These are phyloP conservation scores for Nicotiana otophora DNA, from an alignment of 257 asterid species.

Conservation along the genomic window DNA sequence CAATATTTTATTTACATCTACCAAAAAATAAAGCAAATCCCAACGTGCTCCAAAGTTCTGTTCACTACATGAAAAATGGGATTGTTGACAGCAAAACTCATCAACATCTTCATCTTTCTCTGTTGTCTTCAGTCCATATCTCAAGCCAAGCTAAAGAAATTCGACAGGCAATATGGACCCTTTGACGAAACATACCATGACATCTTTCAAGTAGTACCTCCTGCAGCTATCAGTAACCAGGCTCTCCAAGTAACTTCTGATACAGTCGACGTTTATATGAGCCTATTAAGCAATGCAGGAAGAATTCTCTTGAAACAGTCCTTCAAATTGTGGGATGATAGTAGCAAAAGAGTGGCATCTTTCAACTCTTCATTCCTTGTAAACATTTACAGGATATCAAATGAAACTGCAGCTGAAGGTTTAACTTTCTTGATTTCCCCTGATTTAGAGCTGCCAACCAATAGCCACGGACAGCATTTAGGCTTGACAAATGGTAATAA, in stretches of 20 bases:
- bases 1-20: no score
- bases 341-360: constrained; percentile 5
- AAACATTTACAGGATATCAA: background rate
- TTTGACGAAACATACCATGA: no score
- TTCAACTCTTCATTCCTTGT: constrained; percentile 28
- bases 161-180: no score
- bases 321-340: constrained; percentile 52
- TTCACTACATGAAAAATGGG: no score
- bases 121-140: no score
- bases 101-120: no score
- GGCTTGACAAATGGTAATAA: constrained; percentile 28
- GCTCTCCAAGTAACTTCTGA: constrained; percentile 87
- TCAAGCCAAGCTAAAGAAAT: constrained; percentile 21
- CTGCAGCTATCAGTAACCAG: constrained; percentile 31
- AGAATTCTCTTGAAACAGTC: constrained; percentile 24
- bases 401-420: constrained; percentile 17
- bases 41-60: no score
- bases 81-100: no score
- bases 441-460: constrained; percentile 15
- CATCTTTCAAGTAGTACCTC: background rate
- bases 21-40: no score
- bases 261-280: background rate
- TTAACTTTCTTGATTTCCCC: constrained; percentile 34
- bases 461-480: constrained; percentile 29
- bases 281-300: constrained; percentile 28